Evolutionary conservation across 2,329 filamentous ascomycete genomes (phyloP).

Genomic region (Leptographium galeiforme): DNA sequence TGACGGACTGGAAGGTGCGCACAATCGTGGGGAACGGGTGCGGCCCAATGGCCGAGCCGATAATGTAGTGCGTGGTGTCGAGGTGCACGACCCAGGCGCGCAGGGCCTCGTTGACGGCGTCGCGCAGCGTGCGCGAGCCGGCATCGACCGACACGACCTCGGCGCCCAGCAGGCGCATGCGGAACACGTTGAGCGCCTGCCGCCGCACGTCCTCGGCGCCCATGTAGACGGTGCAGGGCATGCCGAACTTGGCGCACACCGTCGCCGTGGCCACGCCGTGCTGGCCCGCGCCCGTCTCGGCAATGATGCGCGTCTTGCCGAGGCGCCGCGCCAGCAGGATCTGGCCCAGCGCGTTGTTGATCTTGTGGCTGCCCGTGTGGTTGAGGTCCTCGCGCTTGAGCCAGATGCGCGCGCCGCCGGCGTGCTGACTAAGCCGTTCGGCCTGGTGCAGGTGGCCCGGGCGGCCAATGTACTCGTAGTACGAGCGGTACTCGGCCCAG

Average conservation of each 20-base stretch:
- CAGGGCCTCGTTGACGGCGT: constrained; percentile 90
- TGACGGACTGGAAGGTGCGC: constrained; percentile 92
- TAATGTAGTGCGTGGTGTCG: constrained; percentile 93
- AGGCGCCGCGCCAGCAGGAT: constrained; percentile 72
- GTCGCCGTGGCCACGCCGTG: constrained; percentile 97
- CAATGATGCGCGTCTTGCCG: constrained; percentile 94
- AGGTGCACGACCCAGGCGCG: constrained; percentile 89
- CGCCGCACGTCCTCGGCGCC: constrained; percentile 92
- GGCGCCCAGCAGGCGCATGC: constrained; percentile 90
- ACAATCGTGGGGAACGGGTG: constrained; percentile 98
- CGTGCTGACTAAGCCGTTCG: constrained; percentile 73
- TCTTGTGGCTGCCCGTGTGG: constrained; percentile 97
- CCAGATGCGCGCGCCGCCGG: constrained; percentile 91
- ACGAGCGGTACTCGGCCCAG: constrained; percentile 92
- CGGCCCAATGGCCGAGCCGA: constrained; percentile 91
- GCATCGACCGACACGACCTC: constrained; percentile 87
- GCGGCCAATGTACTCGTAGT: constrained; percentile 95
- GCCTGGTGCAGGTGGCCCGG: constrained; percentile 86
- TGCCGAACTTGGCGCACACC: constrained; percentile 93
- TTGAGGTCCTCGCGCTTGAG: constrained; percentile 96
- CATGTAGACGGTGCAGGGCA: constrained; percentile 98
- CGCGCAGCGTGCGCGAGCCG: constrained; percentile 68
- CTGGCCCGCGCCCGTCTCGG: constrained; percentile 93
- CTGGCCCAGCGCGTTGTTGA: constrained; percentile 96
- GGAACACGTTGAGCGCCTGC: constrained; percentile 95